Conservation (phyloP, 148 eudicot species). For the Spergularia marina region DNA sequence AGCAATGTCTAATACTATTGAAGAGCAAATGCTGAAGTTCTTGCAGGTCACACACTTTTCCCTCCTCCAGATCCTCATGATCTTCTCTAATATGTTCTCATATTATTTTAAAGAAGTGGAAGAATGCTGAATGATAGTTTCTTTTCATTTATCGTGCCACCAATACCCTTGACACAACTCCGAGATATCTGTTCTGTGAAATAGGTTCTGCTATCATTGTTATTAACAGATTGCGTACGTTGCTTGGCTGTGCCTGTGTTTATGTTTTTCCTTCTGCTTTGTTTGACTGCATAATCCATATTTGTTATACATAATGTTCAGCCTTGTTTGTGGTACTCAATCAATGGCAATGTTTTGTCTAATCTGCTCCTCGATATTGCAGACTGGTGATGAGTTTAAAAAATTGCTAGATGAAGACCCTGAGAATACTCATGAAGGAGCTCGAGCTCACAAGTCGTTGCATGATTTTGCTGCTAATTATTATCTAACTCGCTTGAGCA, state of each 20-base stretch:
- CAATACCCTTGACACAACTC: not conserved
- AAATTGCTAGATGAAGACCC: slow-evolving; percentile 65
- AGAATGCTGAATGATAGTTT: not conserved
- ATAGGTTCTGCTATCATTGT: not conserved
- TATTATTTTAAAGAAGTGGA: not conserved
- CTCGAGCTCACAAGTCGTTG: slow-evolving; percentile 59
- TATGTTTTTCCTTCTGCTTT: not conserved
- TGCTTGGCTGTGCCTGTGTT: not conserved
- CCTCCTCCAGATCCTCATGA: not conserved
- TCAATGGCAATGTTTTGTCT: not conserved
- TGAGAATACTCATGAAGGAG: slow-evolving; percentile 47
- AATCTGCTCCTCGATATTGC: slow-evolving; percentile 29
- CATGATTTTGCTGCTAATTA: slow-evolving; percentile 95
- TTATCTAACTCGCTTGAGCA: slow-evolving; percentile 68
- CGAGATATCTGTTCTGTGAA: too few relatives aligned
- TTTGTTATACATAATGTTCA: too few relatives aligned
- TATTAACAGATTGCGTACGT: not conserved
- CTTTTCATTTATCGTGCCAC: not conserved
- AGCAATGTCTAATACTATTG: slow-evolving; percentile 95
- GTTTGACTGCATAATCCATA: not conserved
- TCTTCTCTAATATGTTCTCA: too few relatives aligned
- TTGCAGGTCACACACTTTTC: slow-evolving; percentile 56
- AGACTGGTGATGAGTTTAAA: slow-evolving; percentile 69
- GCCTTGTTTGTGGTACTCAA: not conserved
- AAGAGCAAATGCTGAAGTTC: slow-evolving; percentile 92